phyloP scores from a whole-genome alignment of 176 grass and related monocot genomes.

The Elymus sibiricus region DNA sequence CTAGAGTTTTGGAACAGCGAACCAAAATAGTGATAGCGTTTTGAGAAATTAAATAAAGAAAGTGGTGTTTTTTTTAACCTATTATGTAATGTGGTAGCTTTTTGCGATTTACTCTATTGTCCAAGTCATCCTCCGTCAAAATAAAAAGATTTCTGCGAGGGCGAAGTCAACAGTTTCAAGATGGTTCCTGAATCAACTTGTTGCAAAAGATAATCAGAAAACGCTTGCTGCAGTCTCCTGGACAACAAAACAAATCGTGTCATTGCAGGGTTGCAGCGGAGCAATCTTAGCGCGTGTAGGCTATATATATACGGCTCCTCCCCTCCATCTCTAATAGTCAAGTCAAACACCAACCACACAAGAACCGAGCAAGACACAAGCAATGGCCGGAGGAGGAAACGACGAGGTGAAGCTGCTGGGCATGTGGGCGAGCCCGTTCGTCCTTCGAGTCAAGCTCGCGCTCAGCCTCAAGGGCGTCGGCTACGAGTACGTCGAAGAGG shows the following conservation, averaged over 20 bases:
- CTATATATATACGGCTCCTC: background rate
- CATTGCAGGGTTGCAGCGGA: background rate
- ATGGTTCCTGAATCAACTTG: background rate
- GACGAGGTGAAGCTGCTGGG: background rate
- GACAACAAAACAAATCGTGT: background rate
- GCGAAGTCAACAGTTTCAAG: background rate
- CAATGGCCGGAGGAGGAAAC: background rate
- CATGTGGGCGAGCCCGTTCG: background rate
- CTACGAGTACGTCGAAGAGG: constrained; percentile 49
- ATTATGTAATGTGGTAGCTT: too few species aligned
- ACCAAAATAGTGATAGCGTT: too few species aligned
- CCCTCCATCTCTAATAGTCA: background rate
- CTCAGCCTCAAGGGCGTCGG: constrained; percentile 37
- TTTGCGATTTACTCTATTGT: too few species aligned
- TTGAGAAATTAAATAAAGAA: too few species aligned
- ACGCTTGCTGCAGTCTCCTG: background rate
- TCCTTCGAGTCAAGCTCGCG: background rate
- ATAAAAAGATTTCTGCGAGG: too few species aligned
- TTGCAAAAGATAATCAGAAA: background rate
- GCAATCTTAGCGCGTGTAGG: too few species aligned
- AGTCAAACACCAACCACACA: background rate
- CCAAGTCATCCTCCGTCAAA: too few species aligned
- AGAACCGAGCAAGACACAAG: background rate
- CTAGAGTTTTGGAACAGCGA: too few species aligned
- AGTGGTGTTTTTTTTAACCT: too few species aligned